These are phyloP conservation scores for Rhizomucor pusillus DNA, from an alignment of 371 early-diverging fungal species.

Conservation along the genomic window DNA sequence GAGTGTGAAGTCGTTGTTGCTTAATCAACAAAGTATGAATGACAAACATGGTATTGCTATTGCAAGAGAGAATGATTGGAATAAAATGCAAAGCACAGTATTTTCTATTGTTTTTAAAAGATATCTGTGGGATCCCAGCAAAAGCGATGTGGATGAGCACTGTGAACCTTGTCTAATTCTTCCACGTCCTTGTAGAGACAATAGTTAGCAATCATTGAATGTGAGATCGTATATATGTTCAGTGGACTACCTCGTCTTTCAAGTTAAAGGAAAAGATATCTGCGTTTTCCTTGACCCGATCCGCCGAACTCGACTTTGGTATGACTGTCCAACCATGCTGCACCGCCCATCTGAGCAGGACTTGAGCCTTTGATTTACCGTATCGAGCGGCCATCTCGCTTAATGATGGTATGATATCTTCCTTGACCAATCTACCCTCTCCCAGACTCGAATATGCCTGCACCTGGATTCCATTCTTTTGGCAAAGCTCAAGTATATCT, in stretches of 20 bases:
- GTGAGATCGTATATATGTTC: too few species aligned
- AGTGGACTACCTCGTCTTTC: constrained; percentile 45
- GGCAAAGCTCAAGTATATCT: constrained; percentile 30
- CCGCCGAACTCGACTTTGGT: constrained; percentile 60
- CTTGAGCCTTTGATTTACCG: constrained; percentile 55
- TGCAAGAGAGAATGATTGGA: too few species aligned
- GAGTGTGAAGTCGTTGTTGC: too few species aligned
- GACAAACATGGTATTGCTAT: too few species aligned
- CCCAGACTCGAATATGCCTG: constrained; percentile 94
- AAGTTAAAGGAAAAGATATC: constrained; percentile 42
- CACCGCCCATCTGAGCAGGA: constrained; percentile 80
- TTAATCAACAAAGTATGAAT: too few species aligned
- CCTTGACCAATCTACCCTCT: constrained; percentile 66
- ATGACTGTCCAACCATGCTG: constrained; percentile 61
- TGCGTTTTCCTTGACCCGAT: constrained; percentile 57
- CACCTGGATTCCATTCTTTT: constrained; percentile 43
- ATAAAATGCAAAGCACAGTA: too few species aligned
- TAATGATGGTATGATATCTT: constrained; percentile 21
- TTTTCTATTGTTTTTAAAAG: constrained; percentile 10
- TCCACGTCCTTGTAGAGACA: constrained; percentile 51
- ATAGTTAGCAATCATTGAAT: too few species aligned
- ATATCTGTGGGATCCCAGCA: constrained; percentile 73
- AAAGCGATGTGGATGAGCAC: constrained; percentile 40
- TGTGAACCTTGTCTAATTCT: constrained; percentile 45
- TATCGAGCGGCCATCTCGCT: constrained; percentile 27